Evolutionary conservation across 192 early-diverging fungal genomes (phyloP).

Genomic region (Piromyces sp.): DNA sequence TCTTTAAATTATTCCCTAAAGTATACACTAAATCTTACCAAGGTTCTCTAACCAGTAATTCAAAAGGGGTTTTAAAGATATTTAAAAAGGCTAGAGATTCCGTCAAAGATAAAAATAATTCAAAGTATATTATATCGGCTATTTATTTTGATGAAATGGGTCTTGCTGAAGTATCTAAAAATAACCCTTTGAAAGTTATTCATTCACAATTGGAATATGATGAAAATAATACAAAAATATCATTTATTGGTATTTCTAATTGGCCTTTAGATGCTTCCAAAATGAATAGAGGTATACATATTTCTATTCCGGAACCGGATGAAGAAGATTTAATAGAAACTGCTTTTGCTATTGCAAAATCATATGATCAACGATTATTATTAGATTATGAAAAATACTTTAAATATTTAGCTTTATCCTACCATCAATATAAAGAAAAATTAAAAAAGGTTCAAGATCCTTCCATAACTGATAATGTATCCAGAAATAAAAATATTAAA

Average conservation of each 20-base stretch:
- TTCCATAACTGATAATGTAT: too few relatives aligned
- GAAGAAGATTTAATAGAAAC: not conserved
- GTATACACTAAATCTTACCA: not conserved
- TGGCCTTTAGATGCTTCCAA: not conserved
- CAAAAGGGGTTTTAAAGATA: not conserved
- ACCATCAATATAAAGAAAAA: not conserved
- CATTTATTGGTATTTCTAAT: not conserved
- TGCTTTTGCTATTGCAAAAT: not conserved
- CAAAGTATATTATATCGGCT: not conserved
- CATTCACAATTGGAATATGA: not conserved
- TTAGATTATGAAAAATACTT: not conserved
- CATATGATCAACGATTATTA: not conserved
- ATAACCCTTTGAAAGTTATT: not conserved
- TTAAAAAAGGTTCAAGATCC: not conserved
- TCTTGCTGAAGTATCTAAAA: not conserved
- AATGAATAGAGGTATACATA: not conserved
- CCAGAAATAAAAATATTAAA: not conserved
- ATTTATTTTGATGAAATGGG: not conserved
- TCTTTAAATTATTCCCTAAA: not conserved
- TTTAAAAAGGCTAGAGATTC: not conserved
- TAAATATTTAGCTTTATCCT: not conserved
- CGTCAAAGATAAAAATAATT: not conserved
- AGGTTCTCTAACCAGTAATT: not conserved
- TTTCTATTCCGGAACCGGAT: not conserved
- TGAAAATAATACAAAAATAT: not conserved